phyloP scores from a whole-genome alignment of 2,329 filamentous ascomycete genomes.

The Fusarium goolgardi region DNA sequence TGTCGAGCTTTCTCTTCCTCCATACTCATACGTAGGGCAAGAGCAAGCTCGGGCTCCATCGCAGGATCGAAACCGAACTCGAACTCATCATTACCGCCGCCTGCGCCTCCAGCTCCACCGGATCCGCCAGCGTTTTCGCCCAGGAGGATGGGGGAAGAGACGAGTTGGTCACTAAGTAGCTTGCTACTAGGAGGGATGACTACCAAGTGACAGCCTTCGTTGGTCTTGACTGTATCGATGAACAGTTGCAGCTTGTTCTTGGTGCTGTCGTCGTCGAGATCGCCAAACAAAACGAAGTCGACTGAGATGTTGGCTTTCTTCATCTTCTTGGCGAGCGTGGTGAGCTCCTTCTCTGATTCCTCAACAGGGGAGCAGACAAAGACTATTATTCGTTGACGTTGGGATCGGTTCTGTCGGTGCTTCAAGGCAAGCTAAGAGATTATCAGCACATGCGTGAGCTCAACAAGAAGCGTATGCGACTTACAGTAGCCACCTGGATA shows the following conservation, averaged over 20 bases:
- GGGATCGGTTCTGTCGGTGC: slow-evolving; percentile 97
- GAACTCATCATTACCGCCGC: slow-evolving; percentile 72
- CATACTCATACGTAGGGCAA: slow-evolving; percentile 96
- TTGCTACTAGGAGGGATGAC: slow-evolving; percentile 91
- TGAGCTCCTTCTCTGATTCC: slow-evolving; percentile 88
- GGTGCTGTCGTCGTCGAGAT: slow-evolving; percentile 88
- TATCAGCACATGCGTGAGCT: slow-evolving; percentile 33
- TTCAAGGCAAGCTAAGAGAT: slow-evolving; percentile 84
- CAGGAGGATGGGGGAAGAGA: slow-evolving; percentile 88
- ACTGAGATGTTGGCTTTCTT: slow-evolving; percentile 97
- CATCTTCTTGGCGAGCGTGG: slow-evolving; percentile 95
- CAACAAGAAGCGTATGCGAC: slow-evolving; percentile 50
- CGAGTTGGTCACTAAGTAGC: slow-evolving; percentile 90
- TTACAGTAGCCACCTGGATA: slow-evolving; percentile 93
- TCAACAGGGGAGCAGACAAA: slow-evolving; percentile 94
- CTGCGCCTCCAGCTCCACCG: slow-evolving; percentile 67
- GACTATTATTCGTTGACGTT: slow-evolving; percentile 95
- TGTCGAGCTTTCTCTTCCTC: slow-evolving; percentile 97
- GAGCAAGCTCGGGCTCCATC: slow-evolving; percentile 90
- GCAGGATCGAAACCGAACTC: slow-evolving; percentile 89
- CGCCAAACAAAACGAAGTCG: slow-evolving; percentile 95
- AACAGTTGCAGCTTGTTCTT: slow-evolving; percentile 94
- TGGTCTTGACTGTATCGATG: slow-evolving; percentile 91
- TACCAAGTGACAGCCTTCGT: slow-evolving; percentile 90
- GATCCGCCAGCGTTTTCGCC: slow-evolving; percentile 76